Conservation (phyloP, 352 stramenopile species). For the Phytophthora citrophthora region DNA sequence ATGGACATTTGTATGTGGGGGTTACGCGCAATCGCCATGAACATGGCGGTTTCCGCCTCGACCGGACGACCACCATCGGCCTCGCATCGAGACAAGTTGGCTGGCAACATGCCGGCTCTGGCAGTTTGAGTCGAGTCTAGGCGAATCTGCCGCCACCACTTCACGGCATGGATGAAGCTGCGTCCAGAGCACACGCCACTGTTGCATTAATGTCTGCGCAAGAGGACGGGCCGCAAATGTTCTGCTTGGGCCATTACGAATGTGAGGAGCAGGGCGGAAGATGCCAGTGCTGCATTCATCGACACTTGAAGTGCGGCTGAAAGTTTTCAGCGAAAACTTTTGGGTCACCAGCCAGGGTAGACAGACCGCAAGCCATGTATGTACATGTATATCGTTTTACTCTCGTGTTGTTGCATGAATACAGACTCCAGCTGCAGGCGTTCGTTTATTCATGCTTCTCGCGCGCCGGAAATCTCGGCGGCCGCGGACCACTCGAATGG, state of each 20-base stretch:
- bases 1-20: slow-evolving; percentile 20
- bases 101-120: neutral
- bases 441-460: neutral
- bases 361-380: neutral
- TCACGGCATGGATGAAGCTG: slow-evolving; percentile 10
- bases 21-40: slow-evolving; percentile 14
- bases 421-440: slow-evolving; percentile 1
- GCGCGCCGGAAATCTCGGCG: slow-evolving; percentile 2
- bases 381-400: no score
- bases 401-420: neutral
- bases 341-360: no score
- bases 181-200: slow-evolving; percentile 4
- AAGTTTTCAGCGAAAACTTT: no score
- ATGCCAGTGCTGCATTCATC: slow-evolving; percentile 11
- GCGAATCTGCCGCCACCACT: no score
- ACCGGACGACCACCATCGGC: slow-evolving; percentile 14
- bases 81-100: neutral
- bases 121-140: neutral
- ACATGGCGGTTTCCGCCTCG: slow-evolving; percentile 18
- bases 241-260: slow-evolving; percentile 8
- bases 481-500: slow-evolving; percentile 18
- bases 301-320: slow-evolving; percentile 4
- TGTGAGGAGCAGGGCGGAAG: slow-evolving; percentile 6
- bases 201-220: neutral
- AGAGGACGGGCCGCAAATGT: slow-evolving; percentile 7